These are phyloP conservation scores for Xylaria grammica DNA, from an alignment of 495 filamentous ascomycete genomes.

Conservation along the genomic window DNA sequence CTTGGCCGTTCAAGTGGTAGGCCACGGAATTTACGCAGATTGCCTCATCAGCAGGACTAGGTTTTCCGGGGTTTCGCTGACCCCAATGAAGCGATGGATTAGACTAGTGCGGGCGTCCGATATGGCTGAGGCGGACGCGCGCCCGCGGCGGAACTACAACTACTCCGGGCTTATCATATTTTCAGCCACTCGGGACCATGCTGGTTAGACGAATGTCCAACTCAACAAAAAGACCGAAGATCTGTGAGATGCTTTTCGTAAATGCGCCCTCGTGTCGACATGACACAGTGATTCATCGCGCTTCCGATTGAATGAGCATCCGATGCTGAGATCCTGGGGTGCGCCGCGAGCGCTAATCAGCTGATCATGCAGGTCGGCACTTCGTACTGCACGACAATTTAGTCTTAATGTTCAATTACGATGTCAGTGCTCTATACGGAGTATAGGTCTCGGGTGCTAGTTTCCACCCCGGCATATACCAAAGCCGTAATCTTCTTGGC, in stretches of 20 bases:
- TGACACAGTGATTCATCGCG: constrained; percentile 15
- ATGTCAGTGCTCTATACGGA: constrained; percentile 9
- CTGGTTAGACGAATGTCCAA: constrained; percentile 18
- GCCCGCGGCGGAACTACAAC: background rate
- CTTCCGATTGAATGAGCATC: constrained; percentile 13
- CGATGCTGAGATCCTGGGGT: constrained; percentile 25
- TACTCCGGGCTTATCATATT: constrained; percentile 5
- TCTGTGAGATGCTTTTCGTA: constrained; percentile 1
- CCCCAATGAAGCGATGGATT: constrained; percentile 14
- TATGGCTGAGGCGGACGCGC: constrained; percentile 6
- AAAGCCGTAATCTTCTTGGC: constrained; percentile 3
- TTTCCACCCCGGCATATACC: constrained; percentile 9
- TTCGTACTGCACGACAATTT: constrained; percentile 26
- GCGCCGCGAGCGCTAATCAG: constrained; percentile 20
- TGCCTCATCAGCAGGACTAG: background rate
- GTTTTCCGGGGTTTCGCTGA: background rate
- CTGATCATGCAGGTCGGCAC: constrained; percentile 27
- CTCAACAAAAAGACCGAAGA: constrained; percentile 3
- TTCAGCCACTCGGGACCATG: constrained; percentile 1
- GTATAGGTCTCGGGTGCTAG: constrained; percentile 21
- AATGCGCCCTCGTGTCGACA: constrained; percentile 19
- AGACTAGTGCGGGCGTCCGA: constrained; percentile 1
- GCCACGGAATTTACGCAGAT: background rate
- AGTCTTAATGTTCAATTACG: constrained; percentile 16
- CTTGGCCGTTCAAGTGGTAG: constrained; percentile 12